phyloP scores from a whole-genome alignment of 495 filamentous ascomycete species.

The Daldinia caldariorum region DNA sequence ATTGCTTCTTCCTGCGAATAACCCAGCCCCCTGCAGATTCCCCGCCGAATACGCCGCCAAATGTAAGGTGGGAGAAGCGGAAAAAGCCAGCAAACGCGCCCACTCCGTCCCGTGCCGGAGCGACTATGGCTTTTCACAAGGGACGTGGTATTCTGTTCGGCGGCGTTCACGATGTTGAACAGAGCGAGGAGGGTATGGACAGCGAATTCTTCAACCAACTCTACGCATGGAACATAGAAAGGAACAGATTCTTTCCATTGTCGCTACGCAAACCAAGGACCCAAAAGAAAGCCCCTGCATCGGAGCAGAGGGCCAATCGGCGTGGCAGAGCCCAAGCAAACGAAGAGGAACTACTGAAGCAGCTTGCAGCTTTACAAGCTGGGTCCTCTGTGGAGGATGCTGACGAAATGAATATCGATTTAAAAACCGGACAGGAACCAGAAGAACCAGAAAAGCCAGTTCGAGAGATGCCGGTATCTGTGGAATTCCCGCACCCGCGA shows the following conservation, averaged over 20 bases:
- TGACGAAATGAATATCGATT: slow-evolving; percentile 65
- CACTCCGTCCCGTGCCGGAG: slow-evolving; percentile 82
- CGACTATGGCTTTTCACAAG: slow-evolving; percentile 92
- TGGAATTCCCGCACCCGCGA: slow-evolving; percentile 84
- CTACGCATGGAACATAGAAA: slow-evolving; percentile 91
- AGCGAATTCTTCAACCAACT: slow-evolving; percentile 93
- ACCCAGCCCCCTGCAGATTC: slow-evolving; percentile 73
- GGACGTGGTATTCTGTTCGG: slow-evolving; percentile 93
- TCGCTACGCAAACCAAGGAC: slow-evolving; percentile 73
- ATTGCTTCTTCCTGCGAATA: slow-evolving; percentile 92
- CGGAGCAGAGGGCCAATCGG: slow-evolving; percentile 66
- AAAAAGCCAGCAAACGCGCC: slow-evolving; percentile 93
- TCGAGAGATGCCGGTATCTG: slow-evolving; percentile 66
- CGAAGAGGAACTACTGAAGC: slow-evolving; percentile 88
- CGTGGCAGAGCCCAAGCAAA: slow-evolving; percentile 79
- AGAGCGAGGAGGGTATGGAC: slow-evolving; percentile 94
- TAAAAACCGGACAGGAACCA: slow-evolving; percentile 51
- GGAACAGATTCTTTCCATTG: slow-evolving; percentile 91
- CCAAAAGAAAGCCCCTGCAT: slow-evolving; percentile 65
- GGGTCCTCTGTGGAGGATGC: slow-evolving; percentile 68
- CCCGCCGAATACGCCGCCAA: slow-evolving; percentile 67
- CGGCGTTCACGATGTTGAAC: slow-evolving; percentile 92
- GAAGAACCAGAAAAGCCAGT: slow-evolving; percentile 59
- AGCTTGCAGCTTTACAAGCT: slow-evolving; percentile 81
- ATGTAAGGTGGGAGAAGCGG: slow-evolving; percentile 86